phyloP scores from a whole-genome alignment of 2,329 filamentous ascomycete genomes.

The Colletotrichum camelliae region DNA sequence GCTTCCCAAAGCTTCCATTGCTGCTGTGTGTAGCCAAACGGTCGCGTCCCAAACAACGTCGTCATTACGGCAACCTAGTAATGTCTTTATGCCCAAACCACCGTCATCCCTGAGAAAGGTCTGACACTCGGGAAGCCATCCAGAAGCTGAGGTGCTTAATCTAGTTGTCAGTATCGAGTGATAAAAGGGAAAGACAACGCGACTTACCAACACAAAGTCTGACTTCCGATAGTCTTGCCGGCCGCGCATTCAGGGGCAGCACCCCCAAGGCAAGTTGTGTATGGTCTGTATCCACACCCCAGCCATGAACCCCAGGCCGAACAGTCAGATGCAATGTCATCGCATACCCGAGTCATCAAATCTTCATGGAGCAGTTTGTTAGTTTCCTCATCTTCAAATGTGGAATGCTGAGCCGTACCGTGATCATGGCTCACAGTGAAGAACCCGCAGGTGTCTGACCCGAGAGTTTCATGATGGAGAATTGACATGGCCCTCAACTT shows the following conservation, averaged over 20 bases:
- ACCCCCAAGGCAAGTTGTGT: neutral
- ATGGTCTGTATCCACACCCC: neutral
- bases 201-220: conserved; percentile 14
- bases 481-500: neutral
- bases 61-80: neutral
- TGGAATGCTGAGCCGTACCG: neutral
- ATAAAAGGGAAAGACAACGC: too few species aligned
- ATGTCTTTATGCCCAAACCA: neutral
- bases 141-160: neutral
- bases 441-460: conserved; percentile 61
- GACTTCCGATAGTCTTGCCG: neutral
- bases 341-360: neutral
- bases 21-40: neutral
- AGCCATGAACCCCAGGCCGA: neutral
- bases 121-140: neutral
- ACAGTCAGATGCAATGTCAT: neutral
- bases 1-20: neutral
- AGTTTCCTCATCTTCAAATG: neutral
- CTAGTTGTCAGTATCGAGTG: neutral
- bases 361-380: neutral
- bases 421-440: neutral
- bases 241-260: neutral
- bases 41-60: neutral
- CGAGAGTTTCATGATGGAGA: conserved; percentile 31
- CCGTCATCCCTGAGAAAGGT: conserved; percentile 1